These are phyloP conservation scores for Paramecium bursaria DNA, from an alignment of 73 alveolate species.

Conservation along the genomic window DNA sequence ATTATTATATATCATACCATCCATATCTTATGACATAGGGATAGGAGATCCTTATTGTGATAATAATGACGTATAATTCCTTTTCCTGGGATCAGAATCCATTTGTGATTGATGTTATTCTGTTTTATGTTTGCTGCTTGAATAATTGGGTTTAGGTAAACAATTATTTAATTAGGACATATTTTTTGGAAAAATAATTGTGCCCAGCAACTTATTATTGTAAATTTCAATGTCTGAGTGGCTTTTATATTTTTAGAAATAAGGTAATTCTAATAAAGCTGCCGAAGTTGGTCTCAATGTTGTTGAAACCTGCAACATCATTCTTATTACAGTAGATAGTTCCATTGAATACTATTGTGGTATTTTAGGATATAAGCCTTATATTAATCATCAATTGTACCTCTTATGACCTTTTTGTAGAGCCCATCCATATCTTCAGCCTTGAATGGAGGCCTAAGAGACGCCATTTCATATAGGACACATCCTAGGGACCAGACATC, in stretches of 20 bases:
- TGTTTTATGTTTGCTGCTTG: background rate
- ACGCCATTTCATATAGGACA: conserved; percentile 78
- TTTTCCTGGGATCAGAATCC: background rate
- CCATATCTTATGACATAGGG: too few species aligned
- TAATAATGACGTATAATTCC: background rate
- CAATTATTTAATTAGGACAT: background rate
- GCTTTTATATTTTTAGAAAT: conserved; percentile 30
- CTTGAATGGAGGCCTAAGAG: conserved; percentile 78
- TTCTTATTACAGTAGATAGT: conserved; percentile 19
- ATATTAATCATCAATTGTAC: background rate
- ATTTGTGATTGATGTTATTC: conserved; percentile 3
- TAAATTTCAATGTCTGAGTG: conserved; percentile 7
- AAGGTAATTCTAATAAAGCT: conserved; percentile 29
- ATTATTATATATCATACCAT: too few species aligned
- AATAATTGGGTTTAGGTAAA: conserved; percentile 53
- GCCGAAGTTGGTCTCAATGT: conserved; percentile 41
- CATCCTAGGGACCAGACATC: conserved; percentile 85
- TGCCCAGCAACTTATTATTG: conserved; percentile 20
- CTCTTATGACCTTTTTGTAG: conserved; percentile 72
- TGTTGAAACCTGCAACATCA: conserved; percentile 49
- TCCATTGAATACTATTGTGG: conserved; percentile 34
- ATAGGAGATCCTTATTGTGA: conserved; percentile 37
- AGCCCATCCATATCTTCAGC: conserved; percentile 81
- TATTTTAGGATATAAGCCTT: conserved; percentile 71
- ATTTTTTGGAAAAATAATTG: conserved; percentile 47